Evolutionary conservation across 2,329 filamentous ascomycete genomes (phyloP), one percentile per base, ranked within the genome.

Genomic region (Verticillium isaacii): DNA sequence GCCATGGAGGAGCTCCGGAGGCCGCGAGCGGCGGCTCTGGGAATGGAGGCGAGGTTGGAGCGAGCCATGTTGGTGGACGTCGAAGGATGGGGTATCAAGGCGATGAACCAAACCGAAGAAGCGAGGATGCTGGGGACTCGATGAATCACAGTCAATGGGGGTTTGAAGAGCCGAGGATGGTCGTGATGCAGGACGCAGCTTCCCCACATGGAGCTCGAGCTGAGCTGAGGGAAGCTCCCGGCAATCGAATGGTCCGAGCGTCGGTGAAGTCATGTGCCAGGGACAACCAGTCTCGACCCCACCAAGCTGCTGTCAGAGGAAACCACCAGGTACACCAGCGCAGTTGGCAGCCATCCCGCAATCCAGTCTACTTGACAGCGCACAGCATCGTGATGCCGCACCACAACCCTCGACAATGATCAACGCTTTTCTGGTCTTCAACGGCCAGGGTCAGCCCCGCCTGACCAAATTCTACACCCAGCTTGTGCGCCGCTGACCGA

Each of bases 401-500:
- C 34, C 62, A 62, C 64, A 59, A 57, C n/a, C 56, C 56, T 37
- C 58, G 65, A 78, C 68, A 68, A 99, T 99, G 95, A 98, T 99
- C 77, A 99, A 97, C 82, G 95, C 96, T 36, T 94, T 99, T 65
- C 84, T 99, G 67, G 94, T 99, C 74, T 99, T 99, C 83, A 99
- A 99, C 73, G 97, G 97, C 80, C 92, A 94, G 70, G 95, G 95
- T 66, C 94, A 99, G 78, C 94, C 95, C 41, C 90, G 95, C 61
- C 85, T 99, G 74, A 98, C 94, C 70, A 98, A 98, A 72, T 99
- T 99, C 82, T 99, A 99, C 76, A 97, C 94, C 2, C 94, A 98
- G 75, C 87, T 99, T 68, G 94, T 96, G 77, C 64, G 78, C 39
- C 9, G 25, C 29, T 25, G 19, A 17, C 54, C 14, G 25, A 17